These are phyloP conservation scores for Fusarium sp. DNA, from an alignment of 2,329 filamentous ascomycete genomes.

Conservation along the genomic window DNA sequence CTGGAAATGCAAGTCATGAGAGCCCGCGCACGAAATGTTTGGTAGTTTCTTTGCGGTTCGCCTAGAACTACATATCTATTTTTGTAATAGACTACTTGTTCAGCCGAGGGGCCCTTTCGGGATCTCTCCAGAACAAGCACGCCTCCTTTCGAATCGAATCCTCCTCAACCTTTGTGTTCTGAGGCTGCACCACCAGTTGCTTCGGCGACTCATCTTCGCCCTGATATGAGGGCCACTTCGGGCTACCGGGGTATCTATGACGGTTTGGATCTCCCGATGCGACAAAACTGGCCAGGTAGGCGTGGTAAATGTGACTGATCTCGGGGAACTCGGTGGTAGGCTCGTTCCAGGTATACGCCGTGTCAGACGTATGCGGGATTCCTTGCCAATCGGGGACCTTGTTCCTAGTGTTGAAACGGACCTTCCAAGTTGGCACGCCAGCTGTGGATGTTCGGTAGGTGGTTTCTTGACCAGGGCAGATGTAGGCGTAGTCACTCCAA, in stretches of 20 bases:
- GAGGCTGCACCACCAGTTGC: slow-evolving; percentile 50
- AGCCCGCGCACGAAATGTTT: background rate
- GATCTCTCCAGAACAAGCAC: slow-evolving; percentile 53
- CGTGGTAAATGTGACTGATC: slow-evolving; percentile 52
- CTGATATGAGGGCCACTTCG: slow-evolving; percentile 32
- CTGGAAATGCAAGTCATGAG: slow-evolving; percentile 7
- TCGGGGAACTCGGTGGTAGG: slow-evolving; percentile 50
- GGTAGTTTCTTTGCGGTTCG: background rate
- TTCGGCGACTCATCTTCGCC: slow-evolving; percentile 11
- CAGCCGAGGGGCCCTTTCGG: slow-evolving; percentile 47
- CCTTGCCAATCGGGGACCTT: slow-evolving; percentile 50
- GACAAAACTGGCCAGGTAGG: slow-evolving; percentile 54
- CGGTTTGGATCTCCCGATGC: slow-evolving; percentile 50
- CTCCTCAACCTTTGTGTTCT: slow-evolving; percentile 47
- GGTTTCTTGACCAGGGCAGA: slow-evolving; percentile 59
- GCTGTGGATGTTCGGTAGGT: slow-evolving; percentile 51
- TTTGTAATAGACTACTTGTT: slow-evolving; percentile 46
- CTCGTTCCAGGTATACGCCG: slow-evolving; percentile 53
- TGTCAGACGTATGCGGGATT: slow-evolving; percentile 54
- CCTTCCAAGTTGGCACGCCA: slow-evolving; percentile 52
- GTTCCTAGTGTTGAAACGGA: slow-evolving; percentile 54
- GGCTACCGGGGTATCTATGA: slow-evolving; percentile 34
- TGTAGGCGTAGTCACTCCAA: slow-evolving; percentile 59
- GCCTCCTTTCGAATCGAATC: slow-evolving; percentile 49
- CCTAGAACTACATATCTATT: background rate